Conservation (phyloP, 176 grass and related monocot genomes). For the Lolium perenne region DNA sequence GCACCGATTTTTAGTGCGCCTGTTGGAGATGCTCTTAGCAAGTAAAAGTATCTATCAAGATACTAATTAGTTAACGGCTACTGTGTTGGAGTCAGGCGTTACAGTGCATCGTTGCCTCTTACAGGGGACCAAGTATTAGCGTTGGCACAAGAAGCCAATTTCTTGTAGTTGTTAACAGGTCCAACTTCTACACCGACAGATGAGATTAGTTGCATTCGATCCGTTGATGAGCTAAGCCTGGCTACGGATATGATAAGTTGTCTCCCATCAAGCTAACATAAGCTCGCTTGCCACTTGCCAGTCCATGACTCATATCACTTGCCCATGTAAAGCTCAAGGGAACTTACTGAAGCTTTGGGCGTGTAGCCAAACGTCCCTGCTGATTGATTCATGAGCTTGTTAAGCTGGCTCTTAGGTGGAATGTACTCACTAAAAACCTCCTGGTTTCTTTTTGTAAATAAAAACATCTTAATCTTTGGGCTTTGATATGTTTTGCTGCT, state of each 20-base stretch:
- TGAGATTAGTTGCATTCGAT: constrained; percentile 33
- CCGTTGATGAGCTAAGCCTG: background rate
- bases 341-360: background rate
- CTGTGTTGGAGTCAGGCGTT: constrained; percentile 37
- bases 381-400: background rate
- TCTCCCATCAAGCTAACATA: constrained; percentile 19
- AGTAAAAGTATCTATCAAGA: background rate
- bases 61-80: background rate
- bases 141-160: constrained; percentile 35
- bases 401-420: no score
- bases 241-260: constrained; percentile 23
- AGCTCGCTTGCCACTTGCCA: background rate
- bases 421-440: no score
- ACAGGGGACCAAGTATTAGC: constrained; percentile 41
- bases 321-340: background rate
- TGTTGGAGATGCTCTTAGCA: background rate
- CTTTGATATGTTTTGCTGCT: constrained; percentile 5
- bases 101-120: constrained; percentile 24
- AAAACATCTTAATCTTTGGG: background rate
- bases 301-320: background rate
- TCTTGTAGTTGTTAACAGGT: constrained; percentile 46
- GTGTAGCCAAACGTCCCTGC: constrained; percentile 24
- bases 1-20: no score
- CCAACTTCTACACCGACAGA: constrained; percentile 11
- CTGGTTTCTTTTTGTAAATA: no score